Base-by-base conservation (phyloP, 441 rosid genomes). In the Euphorbia schlechtendalii region DNA sequence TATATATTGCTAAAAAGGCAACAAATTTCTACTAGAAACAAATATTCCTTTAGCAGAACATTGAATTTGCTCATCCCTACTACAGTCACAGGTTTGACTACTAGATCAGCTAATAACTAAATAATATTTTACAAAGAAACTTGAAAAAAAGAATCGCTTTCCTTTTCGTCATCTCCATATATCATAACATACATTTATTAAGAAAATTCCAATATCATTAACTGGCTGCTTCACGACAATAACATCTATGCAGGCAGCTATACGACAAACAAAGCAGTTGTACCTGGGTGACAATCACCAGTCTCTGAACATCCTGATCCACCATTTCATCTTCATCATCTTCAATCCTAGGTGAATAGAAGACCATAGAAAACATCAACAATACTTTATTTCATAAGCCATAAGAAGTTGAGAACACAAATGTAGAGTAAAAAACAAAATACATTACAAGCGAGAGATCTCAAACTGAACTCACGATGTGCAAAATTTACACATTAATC, bases 251-350 rank as follows among this genome's bases (percentile, higher is more conserved):
- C n/a, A n/a, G n/a, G n/a, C n/a, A n/a, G n/a, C n/a, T n/a, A n/a
- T n/a, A n/a, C n/a, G n/a, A 52, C 18, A n/a, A 17, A 20, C 22
- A 61, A 25, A 70, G 34, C 11, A 59, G 10, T 41, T 63, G 56
- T 87, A 91, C 96, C 96, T 86, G 98, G 64, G 96, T 91, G 55
- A 91, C 99, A 74, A 90, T 94, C 64, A 94, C 94, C 55, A 95
- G 98, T 68, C 90, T 87, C 61, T 89, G 90, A 77, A 91, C 96
- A 85, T 89, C 89, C 67, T 83, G 92, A 78, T 89, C 88, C 71
- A 74, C 70, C 41, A 77, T 74, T 66, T 91, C 96, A 67, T 91
- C 95, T 27, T 95, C 96, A 64, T 91, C 96, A 40, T 85, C 96
- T 58, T 83, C 94, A 74, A 80, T 75, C 86, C 97, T 89, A 61